A percentile compares a stretch with the other conserved stretches of the same genome.
phyloP scores from a whole-genome alignment of 2,329 filamentous ascomycete species.

The Arthrinium phaeospermum region DNA sequence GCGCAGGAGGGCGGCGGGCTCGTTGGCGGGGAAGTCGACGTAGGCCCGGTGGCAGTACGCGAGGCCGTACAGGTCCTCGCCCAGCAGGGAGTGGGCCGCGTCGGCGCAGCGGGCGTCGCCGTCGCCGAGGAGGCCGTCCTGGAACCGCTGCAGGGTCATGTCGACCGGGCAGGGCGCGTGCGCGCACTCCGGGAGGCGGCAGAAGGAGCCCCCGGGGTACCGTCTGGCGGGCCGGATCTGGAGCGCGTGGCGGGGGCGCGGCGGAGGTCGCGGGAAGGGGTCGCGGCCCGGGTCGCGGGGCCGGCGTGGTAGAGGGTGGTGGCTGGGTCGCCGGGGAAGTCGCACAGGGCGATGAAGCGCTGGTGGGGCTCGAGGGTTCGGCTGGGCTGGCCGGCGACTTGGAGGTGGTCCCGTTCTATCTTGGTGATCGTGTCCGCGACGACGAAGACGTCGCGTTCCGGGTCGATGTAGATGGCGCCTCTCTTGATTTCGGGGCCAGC shows the following conservation, averaged over 20 bases:
- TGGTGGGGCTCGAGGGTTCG: neutral
- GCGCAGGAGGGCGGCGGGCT: neutral
- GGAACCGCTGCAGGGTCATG: too few species aligned
- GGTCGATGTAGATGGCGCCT: neutral
- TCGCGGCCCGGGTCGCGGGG: neutral
- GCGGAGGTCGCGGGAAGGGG: neutral
- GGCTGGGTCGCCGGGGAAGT: neutral
- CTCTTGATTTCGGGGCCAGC: neutral
- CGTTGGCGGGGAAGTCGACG: neutral
- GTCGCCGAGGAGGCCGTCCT: neutral
- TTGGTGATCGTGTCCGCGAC: neutral
- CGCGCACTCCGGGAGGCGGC: too few species aligned
- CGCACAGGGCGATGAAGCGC: neutral
- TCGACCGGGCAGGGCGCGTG: too few species aligned
- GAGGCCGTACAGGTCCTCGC: neutral
- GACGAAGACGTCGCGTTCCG: neutral
- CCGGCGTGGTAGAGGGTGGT: neutral
- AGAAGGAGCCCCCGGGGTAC: too few species aligned
- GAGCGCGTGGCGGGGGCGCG: neutral
- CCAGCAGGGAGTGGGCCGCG: neutral
- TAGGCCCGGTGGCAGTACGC: neutral
- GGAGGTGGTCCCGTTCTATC: too few species aligned
- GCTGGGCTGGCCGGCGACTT: too few species aligned
- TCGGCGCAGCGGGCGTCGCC: too few species aligned
- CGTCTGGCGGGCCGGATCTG: too few species aligned